Base-by-base conservation (phyloP, 148 eudicot species). In the Mesembryanthemum crystallinum region DNA sequence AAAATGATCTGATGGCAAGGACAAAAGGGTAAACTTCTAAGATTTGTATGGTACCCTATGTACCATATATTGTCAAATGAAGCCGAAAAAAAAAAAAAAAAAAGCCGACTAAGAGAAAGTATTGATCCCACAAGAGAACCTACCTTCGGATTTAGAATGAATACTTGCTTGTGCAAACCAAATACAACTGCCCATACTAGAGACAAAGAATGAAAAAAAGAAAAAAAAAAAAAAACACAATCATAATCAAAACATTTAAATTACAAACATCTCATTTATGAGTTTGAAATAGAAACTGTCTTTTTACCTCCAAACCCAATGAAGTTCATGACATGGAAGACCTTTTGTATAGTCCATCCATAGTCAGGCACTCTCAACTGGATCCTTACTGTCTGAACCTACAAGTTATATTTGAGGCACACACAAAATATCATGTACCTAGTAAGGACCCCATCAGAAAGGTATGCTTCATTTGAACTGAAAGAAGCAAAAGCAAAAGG, bases 331-430 rank as follows among this genome's bases (percentile, higher is more conserved):
- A 94, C 89, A 82, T 88, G 97, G 86, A 94, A 94, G 71, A 89
- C 88, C 81, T 94, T 94, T 63, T 94, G 94, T n/a, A 92, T 87
- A 69, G 97, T 94, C 98, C 98, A 94, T 67, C 97, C 91, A 86
- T 86, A 94, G 59, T 91, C 92, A 0, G 94, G 98, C 59, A 94
- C 92, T 80, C 98, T 89, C 61, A 84, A 39, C 77, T 94, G 88
- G 37, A 94, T 91, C 80, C 94, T 89, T 77, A 91, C 84, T 28
- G 91, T 61, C 83, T 94, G 98, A 67, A 89, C 77, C 98, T 94
- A 93, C 81, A 86, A 11, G 61, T 30, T 7, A 60, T 42, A 59
- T 72, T 33, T 20, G 33, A 55, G 47, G 72, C n/a, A 67, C 9
- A 58, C 24, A 57, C 9, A 57, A 67, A 27, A 9, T 25, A 7